A percentile compares a stretch with the other conserved stretches of the same genome.
Evolutionary conservation across 1,139 yeast species (phyloP).

Genomic region (Meyerozyma athensensis): DNA sequence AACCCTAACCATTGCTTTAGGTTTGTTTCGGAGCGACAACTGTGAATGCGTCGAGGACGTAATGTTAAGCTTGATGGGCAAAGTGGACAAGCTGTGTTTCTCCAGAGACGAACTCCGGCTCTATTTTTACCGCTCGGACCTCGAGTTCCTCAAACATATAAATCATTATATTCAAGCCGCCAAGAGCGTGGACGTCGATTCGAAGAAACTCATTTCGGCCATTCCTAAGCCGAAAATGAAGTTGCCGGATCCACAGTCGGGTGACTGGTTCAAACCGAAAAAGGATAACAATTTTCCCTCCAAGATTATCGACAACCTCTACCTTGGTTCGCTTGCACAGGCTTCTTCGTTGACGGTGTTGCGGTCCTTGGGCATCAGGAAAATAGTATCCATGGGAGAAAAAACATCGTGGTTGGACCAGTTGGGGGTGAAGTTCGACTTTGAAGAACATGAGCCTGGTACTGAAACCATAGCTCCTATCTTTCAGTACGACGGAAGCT

Average conservation of each 20-base stretch:
- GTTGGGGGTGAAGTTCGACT: constrained; percentile 11
- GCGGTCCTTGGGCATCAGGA: constrained; percentile 19
- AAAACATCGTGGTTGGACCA: constrained; percentile 30
- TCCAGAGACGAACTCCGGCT: constrained; percentile 19
- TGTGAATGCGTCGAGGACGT: constrained; percentile 21
- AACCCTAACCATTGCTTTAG: constrained; percentile 24
- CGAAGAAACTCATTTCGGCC: constrained; percentile 4
- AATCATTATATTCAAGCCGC: constrained; percentile 26
- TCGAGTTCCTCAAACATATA: constrained; percentile 27
- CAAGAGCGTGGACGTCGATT: constrained; percentile 9
- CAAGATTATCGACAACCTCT: constrained; percentile 24
- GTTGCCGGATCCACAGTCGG: not conserved
- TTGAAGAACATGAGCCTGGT: not conserved
- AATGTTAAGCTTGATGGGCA: constrained; percentile 11
- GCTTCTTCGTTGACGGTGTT: constrained; percentile 31
- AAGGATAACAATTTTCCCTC: constrained; percentile 38
- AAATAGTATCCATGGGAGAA: constrained; percentile 35
- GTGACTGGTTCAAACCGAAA: constrained; percentile 32
- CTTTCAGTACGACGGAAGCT: constrained; percentile 22
- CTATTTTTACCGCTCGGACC: constrained; percentile 31
- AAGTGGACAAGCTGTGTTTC: constrained; percentile 1
- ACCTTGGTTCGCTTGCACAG: constrained; percentile 32
- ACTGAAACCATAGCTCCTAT: constrained; percentile 3
- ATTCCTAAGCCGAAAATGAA: constrained; percentile 4
- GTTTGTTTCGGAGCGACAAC: constrained; percentile 16